Evolutionary conservation across 495 filamentous ascomycete species (phyloP).

Genomic region (Letharia lupina): DNA sequence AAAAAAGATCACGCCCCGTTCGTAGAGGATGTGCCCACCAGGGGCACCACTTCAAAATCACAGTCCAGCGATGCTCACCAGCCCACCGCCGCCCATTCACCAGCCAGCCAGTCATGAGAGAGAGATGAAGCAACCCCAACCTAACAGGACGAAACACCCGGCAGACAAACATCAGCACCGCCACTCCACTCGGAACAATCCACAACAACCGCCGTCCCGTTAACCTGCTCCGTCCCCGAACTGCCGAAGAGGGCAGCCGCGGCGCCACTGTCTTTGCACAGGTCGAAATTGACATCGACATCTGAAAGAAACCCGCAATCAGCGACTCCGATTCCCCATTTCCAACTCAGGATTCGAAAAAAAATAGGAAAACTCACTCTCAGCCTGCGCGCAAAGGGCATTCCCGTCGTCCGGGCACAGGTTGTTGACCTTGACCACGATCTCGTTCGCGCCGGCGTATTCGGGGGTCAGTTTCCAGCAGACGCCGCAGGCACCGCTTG

Average conservation of each 20-base stretch:
- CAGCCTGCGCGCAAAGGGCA: constrained; percentile 26
- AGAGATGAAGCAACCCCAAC: not conserved
- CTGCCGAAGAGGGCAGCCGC: constrained; percentile 28
- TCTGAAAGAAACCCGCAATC: constrained; percentile 24
- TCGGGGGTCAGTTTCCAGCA: constrained; percentile 29
- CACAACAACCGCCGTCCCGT: constrained; percentile 29
- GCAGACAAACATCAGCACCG: not conserved
- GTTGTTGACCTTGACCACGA: constrained; percentile 26
- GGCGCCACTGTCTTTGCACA: constrained; percentile 32
- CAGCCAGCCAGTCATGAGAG: not conserved
- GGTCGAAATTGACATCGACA: constrained; percentile 33
- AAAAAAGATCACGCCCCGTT: not conserved
- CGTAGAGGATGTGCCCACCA: not conserved
- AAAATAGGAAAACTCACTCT: not conserved
- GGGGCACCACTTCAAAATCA: not conserved
- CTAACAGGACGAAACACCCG: not conserved
- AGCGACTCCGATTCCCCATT: not conserved
- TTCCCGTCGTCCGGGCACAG: constrained; percentile 31
- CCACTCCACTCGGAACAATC: constrained; percentile 21
- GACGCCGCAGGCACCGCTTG: constrained; percentile 31
- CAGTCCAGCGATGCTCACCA: not conserved
- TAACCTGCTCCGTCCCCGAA: constrained; percentile 27
- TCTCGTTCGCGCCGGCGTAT: constrained; percentile 1
- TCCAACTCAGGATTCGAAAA: not conserved
- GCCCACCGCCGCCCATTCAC: not conserved